Base-by-base conservation (phyloP, 257 asterid genomes). In the Haberlea rhodopensis region DNA sequence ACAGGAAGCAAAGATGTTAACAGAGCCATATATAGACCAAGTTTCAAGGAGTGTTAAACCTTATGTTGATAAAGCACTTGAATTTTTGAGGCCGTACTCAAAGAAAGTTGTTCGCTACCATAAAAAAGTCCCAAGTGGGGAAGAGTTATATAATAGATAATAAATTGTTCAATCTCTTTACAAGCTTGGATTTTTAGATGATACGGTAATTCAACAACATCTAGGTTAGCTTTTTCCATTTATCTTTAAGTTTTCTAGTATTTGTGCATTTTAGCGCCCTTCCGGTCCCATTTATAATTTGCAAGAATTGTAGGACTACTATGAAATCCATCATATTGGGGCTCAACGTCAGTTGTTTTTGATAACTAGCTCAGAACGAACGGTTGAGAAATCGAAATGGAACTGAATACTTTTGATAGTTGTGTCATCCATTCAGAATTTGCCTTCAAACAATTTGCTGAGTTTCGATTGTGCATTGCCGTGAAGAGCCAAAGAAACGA, bases 1-100 rank as follows among this genome's bases (percentile, higher is more conserved):
- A 46, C 79, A 81, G 87, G 78, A 71, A 65, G 75, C 72, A 28
- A 76, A 67, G 77, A 76, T 71, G 66, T 21, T 76, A 32, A 2
- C 58, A 18, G 66, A 61, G 67, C 82, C 84, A 53, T 65, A 76
- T 68, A 63, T 76, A 40, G 84, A 75, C 69, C 81, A 67, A 48
- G 70, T 70, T 67, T 43, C 67, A 63, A 13, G 54, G 54, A 51
- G 31, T 59, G 28, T 64, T 65, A 73, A 78, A 57, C 87, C 79
- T 58, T 75, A 74, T 59, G 55, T 76, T 53, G 67, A 68, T 3
- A 71, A 73, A 63, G 72, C 80, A 23, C 59, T 32, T 53, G 53
- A 43, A 15, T 70, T 68, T 53, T 13, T 73, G 67, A 75, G 71
- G 68, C 83, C 81, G 48, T 78, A 78, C 60, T 66, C 78, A 9